Conservation (phyloP, 768 basidiomycete genomes). For the Mycena pura region DNA sequence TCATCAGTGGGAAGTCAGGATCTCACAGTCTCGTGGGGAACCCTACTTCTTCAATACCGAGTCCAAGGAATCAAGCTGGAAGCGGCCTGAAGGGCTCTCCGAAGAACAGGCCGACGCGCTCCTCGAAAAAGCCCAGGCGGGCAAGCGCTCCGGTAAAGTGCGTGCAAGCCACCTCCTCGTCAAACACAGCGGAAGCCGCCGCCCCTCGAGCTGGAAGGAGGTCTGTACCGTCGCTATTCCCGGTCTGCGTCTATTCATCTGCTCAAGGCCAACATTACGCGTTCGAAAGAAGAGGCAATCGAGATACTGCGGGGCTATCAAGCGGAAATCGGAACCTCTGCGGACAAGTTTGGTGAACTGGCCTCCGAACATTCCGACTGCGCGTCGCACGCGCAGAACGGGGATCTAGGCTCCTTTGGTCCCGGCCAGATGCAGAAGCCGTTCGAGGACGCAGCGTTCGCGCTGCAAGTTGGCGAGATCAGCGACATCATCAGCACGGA, state of each 20-base stretch:
- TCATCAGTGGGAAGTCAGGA: conserved; percentile 81
- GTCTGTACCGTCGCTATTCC: conserved; percentile 44
- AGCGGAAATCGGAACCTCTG: conserved; percentile 60
- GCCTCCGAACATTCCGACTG: conserved; percentile 87
- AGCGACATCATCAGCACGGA: conserved; percentile 88
- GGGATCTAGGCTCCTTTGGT: conserved; percentile 89
- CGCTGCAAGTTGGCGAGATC: conserved; percentile 73
- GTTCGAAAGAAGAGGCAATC: conserved; percentile 89
- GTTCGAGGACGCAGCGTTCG: conserved; percentile 90
- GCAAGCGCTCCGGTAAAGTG: conserved; percentile 58
- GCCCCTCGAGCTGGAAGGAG: conserved; percentile 87
- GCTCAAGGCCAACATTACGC: conserved; percentile 76
- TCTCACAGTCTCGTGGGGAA: conserved; percentile 76
- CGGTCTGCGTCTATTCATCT: conserved; percentile 9
- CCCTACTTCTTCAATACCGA: conserved; percentile 89
- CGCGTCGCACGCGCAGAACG: conserved; percentile 79
- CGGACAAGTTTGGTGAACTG: conserved; percentile 74
- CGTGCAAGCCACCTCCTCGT: conserved; percentile 95
- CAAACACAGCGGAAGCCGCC: conserved; percentile 84
- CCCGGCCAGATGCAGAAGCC: conserved; percentile 95
- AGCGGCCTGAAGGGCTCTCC: conserved; percentile 67
- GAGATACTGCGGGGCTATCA: conserved; percentile 73
- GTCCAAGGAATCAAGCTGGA: conserved; percentile 82
- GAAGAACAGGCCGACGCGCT: conserved; percentile 64
- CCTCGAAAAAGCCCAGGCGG: conserved; percentile 69